Conservation (phyloP, 1,284 basidiomycete species). For the Marasmius tenuissimus region DNA sequence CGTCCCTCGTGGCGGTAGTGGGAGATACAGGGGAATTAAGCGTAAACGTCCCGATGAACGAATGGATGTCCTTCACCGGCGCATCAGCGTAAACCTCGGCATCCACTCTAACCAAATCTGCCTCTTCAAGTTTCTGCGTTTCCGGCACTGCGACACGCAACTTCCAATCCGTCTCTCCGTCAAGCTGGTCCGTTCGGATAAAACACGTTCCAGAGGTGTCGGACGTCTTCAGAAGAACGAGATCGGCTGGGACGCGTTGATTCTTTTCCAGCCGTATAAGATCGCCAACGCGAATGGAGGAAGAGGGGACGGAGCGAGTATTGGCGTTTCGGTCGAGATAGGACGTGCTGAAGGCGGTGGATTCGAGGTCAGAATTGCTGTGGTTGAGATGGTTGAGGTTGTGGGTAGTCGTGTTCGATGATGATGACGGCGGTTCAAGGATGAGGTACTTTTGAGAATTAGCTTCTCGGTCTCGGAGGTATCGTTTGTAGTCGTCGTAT, state of each 20-base stretch:
- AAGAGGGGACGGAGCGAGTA: slow-evolving; percentile 84
- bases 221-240: slow-evolving; percentile 87
- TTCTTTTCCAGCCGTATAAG: slow-evolving; percentile 95
- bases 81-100: slow-evolving; percentile 68
- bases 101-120: slow-evolving; percentile 65
- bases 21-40: slow-evolving; percentile 52
- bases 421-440: slow-evolving; percentile 52
- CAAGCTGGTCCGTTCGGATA: slow-evolving; percentile 96
- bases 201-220: slow-evolving; percentile 93
- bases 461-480: slow-evolving; percentile 89
- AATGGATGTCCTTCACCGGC: slow-evolving; percentile 96
- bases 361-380: slow-evolving; percentile 16
- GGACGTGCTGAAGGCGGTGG: slow-evolving; percentile 26
- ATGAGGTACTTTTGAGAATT: slow-evolving; percentile 92
- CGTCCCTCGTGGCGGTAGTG: slow-evolving; percentile 40
- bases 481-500: slow-evolving; percentile 94
- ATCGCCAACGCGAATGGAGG: slow-evolving; percentile 89
- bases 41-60: slow-evolving; percentile 93
- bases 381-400: neutral
- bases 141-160: slow-evolving; percentile 85
- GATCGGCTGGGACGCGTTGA: slow-evolving; percentile 93
- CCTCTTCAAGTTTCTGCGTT: slow-evolving; percentile 76
- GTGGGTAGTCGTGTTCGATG: slow-evolving; percentile 27
- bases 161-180: slow-evolving; percentile 99
- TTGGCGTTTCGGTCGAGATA: slow-evolving; percentile 45